Percentiles rank a stretch among this genome's conserved stretches.
Evolutionary conservation across 495 filamentous ascomycete species (phyloP).

Genomic region (Chaetomium cochliodes): DNA sequence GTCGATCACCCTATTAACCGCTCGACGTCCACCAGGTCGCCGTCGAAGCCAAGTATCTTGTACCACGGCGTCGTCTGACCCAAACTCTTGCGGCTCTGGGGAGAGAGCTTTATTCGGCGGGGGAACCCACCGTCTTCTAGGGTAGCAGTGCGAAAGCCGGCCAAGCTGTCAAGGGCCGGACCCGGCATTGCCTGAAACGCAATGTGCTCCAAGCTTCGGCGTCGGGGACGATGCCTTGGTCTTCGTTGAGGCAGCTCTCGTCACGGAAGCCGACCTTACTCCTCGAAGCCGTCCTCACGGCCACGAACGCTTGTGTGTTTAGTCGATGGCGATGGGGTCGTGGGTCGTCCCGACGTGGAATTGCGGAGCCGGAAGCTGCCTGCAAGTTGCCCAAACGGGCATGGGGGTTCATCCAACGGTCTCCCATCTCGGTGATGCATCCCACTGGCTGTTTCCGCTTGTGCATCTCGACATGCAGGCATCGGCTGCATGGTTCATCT

Average conservation of each 20-base stretch:
- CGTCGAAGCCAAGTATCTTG: constrained; percentile 1
- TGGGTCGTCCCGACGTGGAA: constrained; percentile 4
- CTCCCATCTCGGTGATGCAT: constrained; percentile 27
- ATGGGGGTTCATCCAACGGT: constrained; percentile 21
- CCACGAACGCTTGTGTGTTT: not conserved
- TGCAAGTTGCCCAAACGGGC: constrained; percentile 11
- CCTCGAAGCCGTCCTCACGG: constrained; percentile 4
- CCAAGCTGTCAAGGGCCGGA: constrained; percentile 24
- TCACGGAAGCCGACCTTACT: not conserved
- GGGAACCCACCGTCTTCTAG: constrained; percentile 12
- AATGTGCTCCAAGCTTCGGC: constrained; percentile 15
- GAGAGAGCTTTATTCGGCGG: constrained; percentile 25
- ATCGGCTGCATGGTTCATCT: constrained; percentile 26
- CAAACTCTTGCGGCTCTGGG: constrained; percentile 25
- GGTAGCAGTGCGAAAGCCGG: constrained; percentile 10
- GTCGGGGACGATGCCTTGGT: not conserved
- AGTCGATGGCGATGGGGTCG: not conserved
- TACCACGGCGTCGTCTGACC: constrained; percentile 20
- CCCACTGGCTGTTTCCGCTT: constrained; percentile 30
- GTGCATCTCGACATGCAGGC: constrained; percentile 27
- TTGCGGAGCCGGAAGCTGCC: constrained; percentile 21
- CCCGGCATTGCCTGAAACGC: constrained; percentile 31
- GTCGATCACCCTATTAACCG: constrained; percentile 38
- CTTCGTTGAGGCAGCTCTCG: not conserved
- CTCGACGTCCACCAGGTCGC: constrained; percentile 28